phyloP scores from a whole-genome alignment of 2,329 filamentous ascomycete genomes.

The Mollisia scopiformis region DNA sequence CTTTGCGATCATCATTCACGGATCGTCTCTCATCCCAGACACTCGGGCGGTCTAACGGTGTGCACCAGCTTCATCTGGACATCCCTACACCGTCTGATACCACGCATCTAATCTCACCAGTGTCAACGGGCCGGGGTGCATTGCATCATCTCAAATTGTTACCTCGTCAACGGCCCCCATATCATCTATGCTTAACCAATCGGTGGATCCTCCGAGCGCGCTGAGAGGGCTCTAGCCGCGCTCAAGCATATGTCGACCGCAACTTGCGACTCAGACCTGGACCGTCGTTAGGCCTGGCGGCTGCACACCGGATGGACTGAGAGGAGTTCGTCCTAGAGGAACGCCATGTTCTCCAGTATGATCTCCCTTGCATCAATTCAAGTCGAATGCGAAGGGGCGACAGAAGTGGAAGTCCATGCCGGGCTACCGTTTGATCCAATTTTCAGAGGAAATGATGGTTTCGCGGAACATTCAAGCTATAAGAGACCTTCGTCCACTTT shows the following conservation, averaged over 20 bases:
- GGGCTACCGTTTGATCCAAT: conserved; percentile 24
- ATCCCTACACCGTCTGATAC: conserved; percentile 18
- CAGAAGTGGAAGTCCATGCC: conserved; percentile 19
- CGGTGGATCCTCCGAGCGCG: conserved; percentile 11
- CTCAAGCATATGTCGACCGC: not conserved
- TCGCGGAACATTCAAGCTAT: conserved; percentile 28
- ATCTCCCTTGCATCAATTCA: conserved; percentile 23
- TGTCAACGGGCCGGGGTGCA: conserved; percentile 8
- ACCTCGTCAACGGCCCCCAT: too few species aligned
- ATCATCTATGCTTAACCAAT: conserved; percentile 1
- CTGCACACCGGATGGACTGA: conserved; percentile 8
- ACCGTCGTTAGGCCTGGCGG: conserved; percentile 4
- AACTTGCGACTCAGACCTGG: not conserved
- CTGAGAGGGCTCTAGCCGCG: conserved; percentile 4
- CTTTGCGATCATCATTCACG: conserved; percentile 17
- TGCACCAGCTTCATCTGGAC: conserved; percentile 15
- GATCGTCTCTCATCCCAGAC: conserved; percentile 17
- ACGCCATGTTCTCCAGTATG: conserved; percentile 29
- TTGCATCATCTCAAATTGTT: not conserved
- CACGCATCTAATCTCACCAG: conserved; percentile 3
- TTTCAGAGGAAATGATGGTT: conserved; percentile 3
- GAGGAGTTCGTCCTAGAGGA: conserved; percentile 16
- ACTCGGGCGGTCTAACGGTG: not conserved
- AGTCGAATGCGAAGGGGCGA: conserved; percentile 19
- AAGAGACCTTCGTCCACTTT: conserved; percentile 20